Conservation (phyloP, 2,329 filamentous ascomycete genomes). For the Coniochaeta sp. region DNA sequence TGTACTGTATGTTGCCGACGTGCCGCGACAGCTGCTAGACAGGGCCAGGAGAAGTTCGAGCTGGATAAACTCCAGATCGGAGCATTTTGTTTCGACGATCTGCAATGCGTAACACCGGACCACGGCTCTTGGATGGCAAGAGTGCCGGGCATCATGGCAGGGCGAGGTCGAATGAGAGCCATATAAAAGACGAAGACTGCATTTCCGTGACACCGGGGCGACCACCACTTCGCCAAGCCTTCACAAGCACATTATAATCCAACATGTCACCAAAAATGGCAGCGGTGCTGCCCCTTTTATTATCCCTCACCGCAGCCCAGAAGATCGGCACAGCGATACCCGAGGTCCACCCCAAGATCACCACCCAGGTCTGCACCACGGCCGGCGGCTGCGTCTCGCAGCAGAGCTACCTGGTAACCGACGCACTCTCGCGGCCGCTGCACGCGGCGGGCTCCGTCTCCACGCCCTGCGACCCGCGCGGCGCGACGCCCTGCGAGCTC, state of each 20-base stretch:
- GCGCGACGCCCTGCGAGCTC: slow-evolving; percentile 29
- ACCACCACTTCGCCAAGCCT: background rate
- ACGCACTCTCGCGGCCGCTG: slow-evolving; percentile 12
- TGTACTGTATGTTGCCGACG: too few species aligned
- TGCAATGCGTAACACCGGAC: background rate
- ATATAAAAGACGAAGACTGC: background rate
- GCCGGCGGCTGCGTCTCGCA: slow-evolving; percentile 12
- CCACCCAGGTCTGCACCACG: slow-evolving; percentile 16
- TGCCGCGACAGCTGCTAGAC: background rate
- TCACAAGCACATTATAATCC: background rate
- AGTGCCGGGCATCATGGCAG: background rate
- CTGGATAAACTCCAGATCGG: background rate
- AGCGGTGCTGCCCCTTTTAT: slow-evolving; percentile 4
- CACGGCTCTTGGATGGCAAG: background rate
- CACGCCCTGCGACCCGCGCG: slow-evolving; percentile 11
- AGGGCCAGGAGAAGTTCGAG: background rate
- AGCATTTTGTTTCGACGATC: background rate
- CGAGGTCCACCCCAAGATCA: slow-evolving; percentile 16
- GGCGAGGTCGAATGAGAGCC: background rate
- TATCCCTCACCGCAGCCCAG: slow-evolving; percentile 10
- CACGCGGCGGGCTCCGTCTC: slow-evolving; percentile 11
- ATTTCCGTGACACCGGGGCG: background rate
- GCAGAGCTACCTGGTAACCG: slow-evolving; percentile 14
- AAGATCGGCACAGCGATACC: slow-evolving; percentile 15
- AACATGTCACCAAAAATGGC: background rate